Evolutionary conservation across 2,329 filamentous ascomycete genomes (phyloP), one percentile per base, ranked within the genome.

Genomic region (Sclerotinia trifoliorum): DNA sequence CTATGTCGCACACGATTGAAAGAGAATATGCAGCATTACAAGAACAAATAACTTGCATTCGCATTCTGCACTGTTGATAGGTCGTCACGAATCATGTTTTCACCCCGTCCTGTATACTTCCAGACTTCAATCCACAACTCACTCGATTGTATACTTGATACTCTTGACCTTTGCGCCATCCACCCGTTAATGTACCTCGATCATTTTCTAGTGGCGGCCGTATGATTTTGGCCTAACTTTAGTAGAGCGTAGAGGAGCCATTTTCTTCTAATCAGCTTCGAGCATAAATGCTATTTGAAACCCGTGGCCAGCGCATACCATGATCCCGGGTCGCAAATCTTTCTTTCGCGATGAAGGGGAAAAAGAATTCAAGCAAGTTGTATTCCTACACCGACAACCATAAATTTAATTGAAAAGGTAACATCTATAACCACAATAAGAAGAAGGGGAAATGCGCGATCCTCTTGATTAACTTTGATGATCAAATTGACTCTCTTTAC

Each of bases 281-380:
- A 71, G 73, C 74, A 75, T 73, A 66, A 74, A 71, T 69, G 69
- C 67, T 70, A 74, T 71, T 74, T 75, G 74, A 76, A 75, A 76
- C 75, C 73, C 55, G 65, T 60, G 70, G 75, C 74, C 75, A 77
- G 73, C 75, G 74, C 75, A 76, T 75, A 72, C 70, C 70, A 71
- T 67, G 70, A 74, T 74, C 73, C 73, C 73, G 46, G 72, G 69
- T 71, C 71, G 69, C 70, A 71, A 70, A 67, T 71, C 61, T 69
- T 69, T 24, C 65, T 63, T 19, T 56, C 54, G 46, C 46, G 55
- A 66, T 61, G 65, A 66, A 66, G 65, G 55, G 54, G 65, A 6
- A 57, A 49, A 49, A 32, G 6, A 19, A 10, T 10, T 35, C 26
- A 39, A 24, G 42, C 39, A 11, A 29, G 29, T 11, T 44, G 15